Percentiles rank a stretch among this genome's conserved stretches.
Evolutionary conservation across 116 monocot genomes (phyloP).

Genomic region (Trichopus zeylanicus): DNA sequence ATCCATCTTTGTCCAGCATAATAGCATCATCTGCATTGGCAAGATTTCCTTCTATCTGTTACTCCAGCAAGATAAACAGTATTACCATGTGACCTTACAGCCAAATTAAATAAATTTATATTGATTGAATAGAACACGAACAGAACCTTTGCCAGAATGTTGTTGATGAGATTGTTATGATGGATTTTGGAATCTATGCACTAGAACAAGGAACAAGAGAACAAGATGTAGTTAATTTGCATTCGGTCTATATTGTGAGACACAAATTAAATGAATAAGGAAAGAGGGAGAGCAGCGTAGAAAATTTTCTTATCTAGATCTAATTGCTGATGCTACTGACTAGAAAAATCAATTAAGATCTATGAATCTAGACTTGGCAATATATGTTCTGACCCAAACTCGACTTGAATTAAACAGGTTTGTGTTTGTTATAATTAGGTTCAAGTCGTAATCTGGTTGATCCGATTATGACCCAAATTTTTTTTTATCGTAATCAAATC

Average conservation of each 20-base stretch:
- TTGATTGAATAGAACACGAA: too few species aligned
- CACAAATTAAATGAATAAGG: neutral
- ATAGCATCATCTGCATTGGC: constrained; percentile 93
- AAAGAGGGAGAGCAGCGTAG: too few species aligned
- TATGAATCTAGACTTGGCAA: too few species aligned
- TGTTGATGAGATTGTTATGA: constrained; percentile 98
- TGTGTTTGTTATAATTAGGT: too few species aligned
- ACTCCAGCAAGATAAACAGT: neutral
- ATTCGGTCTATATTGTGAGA: neutral
- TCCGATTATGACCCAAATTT: too few species aligned
- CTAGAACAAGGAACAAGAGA: constrained; percentile 31
- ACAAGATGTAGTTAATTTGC: neutral
- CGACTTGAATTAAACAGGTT: too few species aligned
- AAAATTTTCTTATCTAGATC: too few species aligned
- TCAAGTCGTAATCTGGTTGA: too few species aligned
- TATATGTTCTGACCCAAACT: too few species aligned
- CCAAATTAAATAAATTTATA: neutral
- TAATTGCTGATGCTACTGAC: too few species aligned
- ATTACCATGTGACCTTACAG: neutral
- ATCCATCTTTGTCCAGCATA: constrained; percentile 96
- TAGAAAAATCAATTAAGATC: too few species aligned
- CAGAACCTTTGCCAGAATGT: constrained; percentile 89
- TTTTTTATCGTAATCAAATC: too few species aligned
- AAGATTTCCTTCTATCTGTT: constrained; percentile 88
- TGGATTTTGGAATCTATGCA: constrained; percentile 96